Evolutionary conservation across 768 basidiomycete species (phyloP), one percentile per base, ranked within the genome.

Genomic region (Rhizopogon rudus): DNA sequence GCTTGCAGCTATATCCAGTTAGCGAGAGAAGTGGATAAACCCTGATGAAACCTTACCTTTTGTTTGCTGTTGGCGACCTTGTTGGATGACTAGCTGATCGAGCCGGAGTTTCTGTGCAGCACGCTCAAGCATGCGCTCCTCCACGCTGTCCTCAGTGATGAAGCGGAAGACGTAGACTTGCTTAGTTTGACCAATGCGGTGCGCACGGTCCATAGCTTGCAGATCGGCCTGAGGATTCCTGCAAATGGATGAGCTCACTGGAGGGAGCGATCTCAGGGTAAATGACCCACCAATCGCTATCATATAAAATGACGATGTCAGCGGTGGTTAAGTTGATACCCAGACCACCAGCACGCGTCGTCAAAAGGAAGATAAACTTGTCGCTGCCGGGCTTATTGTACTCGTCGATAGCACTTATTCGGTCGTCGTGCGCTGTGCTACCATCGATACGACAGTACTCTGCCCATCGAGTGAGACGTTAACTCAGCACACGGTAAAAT

Each of bases 221-320:
- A 99, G 72, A 75, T 99, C 97, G 2, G 96, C 97, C 73, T 99
- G 97, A 1, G 97, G 96, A 69, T 98, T 99, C 93, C 89, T 93
- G 60, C 17, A 43, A 6, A 44, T 28, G n/a, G 33, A 20, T 44
- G 49, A 63, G n/a, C 59, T 54, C 13, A 35, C 3, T 12, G 51
- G 16, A 25, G 31, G 51, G 14, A 25, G 31, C 29, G 8, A 53
- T 29, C 25, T 25, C 6, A 45, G 8, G 12, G 20, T 29, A 59
- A 33, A 37, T n/a, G 39, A 14, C 78, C 25, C 56, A 89, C 95
- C 97, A 98, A 69, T 99, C 97, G 58, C 89, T 92, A 64, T 99
- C 97, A 60, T 98, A 98, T 5, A 98, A 75, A 0, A 98, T 87
- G 49, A 99, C 96, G 42, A 98, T 79, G 70, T 98, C 97, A 9